Base-by-base conservation (phyloP, 805 yeast species). In the Starmerella floricola region DNA sequence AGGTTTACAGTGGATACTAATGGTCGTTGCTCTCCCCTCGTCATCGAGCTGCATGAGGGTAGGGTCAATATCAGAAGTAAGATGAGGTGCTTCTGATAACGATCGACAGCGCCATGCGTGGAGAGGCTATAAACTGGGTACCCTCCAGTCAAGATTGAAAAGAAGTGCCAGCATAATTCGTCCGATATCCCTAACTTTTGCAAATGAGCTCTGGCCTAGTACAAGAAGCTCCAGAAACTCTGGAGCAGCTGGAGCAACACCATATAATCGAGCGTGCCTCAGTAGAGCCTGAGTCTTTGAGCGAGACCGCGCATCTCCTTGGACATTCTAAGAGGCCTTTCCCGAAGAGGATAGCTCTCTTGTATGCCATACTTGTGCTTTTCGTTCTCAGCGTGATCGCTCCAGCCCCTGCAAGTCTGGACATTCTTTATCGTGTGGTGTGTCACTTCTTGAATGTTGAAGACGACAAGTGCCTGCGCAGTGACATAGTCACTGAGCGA, bases 391-490 rank as follows among this genome's bases (percentile, higher is more conserved):
- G 46, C 27, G 43, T 42, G 18, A 20, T 47, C 24, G 33, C 47
- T 15, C 49, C 56, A 3, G 46, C 41, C 11, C 43, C 52, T 1
- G 54, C 55, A 1, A 49, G 46, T 18, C 19, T 52, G 15, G 58
- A 54, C 36, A 29, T 54, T 10, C 20, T 40, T 15, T 54, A 50
- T 45, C 39, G 38, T 8, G 44, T 53, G n/a, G 45, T 53, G 3
- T 54, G 58, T 34, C 29, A 44, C 36, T 41, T 37, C 20, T 34
- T 42, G 10, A 38, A 26, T 16, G 40, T 46, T 30, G 50, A 46
- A 8, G n/a, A 19, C 8, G 48, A 27, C 8, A 30, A 34, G n/a
- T 54, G 58, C 36, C 23, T 52, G 30, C 40, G 41, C 33, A 40
- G 42, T 37, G 49, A 49, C 4, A 18, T 21, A 18, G 52, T 47